phyloP scores from a whole-genome alignment of 441 rosid genomes.

The Eruca vesicaria region DNA sequence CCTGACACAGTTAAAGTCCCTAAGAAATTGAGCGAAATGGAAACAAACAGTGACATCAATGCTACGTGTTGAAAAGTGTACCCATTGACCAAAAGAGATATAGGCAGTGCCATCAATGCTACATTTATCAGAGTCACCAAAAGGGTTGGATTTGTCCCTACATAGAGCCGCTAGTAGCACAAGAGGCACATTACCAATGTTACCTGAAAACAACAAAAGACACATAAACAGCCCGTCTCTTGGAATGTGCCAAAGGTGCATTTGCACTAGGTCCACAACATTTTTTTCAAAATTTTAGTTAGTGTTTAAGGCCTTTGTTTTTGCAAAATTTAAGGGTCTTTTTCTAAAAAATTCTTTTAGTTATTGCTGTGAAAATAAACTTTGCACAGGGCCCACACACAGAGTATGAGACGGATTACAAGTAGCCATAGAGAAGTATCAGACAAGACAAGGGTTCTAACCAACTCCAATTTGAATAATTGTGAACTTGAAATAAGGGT shows the following conservation, averaged over 20 bases:
- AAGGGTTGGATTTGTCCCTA: conserved; percentile 81
- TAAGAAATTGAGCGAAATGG: background rate
- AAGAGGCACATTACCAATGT: conserved; percentile 97
- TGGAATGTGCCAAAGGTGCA: too few species aligned
- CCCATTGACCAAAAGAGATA: conserved; percentile 99
- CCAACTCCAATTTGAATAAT: conserved; percentile 85
- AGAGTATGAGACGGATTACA: too few species aligned
- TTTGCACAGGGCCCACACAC: too few species aligned
- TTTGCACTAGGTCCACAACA: too few species aligned
- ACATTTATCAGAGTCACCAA: conserved; percentile 80
- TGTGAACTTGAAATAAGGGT: conserved; percentile 90
- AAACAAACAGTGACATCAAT: too few species aligned
- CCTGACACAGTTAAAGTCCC: conserved; percentile 43
- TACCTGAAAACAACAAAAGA: conserved; percentile 56
- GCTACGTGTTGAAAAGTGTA: conserved; percentile 37
- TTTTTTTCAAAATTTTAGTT: too few species aligned
- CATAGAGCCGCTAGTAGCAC: conserved; percentile 90
- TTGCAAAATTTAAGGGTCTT: too few species aligned
- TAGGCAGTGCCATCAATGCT: conserved; percentile 37
- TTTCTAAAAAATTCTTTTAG: too few species aligned
- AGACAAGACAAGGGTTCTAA: conserved; percentile 50
- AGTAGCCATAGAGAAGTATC: too few species aligned
- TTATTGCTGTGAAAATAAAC: too few species aligned
- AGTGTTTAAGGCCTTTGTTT: too few species aligned
- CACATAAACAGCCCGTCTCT: too few species aligned